These are phyloP conservation scores for Elsinoe necatrix DNA, from an alignment of 2,329 filamentous ascomycete genomes.

Conservation along the genomic window DNA sequence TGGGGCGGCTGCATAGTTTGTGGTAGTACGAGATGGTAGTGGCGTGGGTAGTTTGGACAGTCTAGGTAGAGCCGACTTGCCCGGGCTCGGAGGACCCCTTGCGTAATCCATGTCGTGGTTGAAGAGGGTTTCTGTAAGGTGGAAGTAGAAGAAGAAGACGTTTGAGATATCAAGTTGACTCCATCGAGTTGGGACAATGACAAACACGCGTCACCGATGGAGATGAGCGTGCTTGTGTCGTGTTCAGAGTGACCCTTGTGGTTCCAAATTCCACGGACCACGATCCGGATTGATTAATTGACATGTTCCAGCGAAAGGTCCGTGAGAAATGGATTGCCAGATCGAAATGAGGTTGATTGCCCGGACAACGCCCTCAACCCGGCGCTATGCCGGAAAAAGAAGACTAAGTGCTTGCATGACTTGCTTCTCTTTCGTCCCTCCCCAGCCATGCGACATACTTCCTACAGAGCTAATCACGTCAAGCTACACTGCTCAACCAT, in stretches of 20 bases:
- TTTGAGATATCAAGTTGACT: neutral
- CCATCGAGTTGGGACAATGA: neutral
- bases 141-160: neutral
- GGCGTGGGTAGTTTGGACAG: constrained; percentile 47
- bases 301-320: neutral
- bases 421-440: neutral
- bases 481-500: neutral
- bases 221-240: constrained; percentile 13
- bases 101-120: constrained; percentile 27
- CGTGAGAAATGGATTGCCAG: neutral
- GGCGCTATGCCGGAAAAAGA: constrained; percentile 5
- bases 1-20: constrained; percentile 18
- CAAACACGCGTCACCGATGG: constrained; percentile 13
- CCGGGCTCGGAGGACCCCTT: constrained; percentile 22
- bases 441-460: constrained; percentile 8
- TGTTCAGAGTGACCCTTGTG: neutral
- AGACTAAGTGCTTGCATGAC: constrained; percentile 13
- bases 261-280: constrained; percentile 3
- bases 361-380: constrained; percentile 10
- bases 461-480: neutral
- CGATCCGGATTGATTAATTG: neutral
- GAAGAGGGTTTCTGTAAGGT: constrained; percentile 11
- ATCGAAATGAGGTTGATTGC: constrained; percentile 12
- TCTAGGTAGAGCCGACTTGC: constrained; percentile 36
- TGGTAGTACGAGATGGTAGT: constrained; percentile 27